Conservation (phyloP, 2,329 filamentous ascomycete species). For the Exophiala xenobiotica region DNA sequence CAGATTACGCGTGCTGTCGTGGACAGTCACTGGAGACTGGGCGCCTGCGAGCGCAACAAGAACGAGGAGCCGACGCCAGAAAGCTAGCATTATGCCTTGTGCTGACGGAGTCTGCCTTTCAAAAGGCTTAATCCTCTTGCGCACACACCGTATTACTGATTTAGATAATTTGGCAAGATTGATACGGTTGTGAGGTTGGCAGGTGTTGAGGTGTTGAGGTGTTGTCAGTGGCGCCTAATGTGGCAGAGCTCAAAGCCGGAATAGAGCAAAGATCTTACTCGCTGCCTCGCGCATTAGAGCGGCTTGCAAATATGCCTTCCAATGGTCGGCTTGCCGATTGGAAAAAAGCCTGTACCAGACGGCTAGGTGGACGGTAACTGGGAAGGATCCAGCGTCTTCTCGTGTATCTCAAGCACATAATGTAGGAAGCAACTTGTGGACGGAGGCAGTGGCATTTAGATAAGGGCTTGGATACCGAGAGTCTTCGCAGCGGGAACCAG, state of each 20-base stretch:
- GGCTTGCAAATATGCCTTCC: neutral
- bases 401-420: no score
- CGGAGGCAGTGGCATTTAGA: no score
- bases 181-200: neutral
- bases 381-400: no score
- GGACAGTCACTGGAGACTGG: constrained; percentile 13
- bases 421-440: no score
- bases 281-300: neutral
- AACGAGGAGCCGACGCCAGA: neutral
- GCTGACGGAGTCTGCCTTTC: no score
- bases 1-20: constrained; percentile 14
- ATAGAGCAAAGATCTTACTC: neutral
- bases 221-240: neutral
- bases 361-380: no score
- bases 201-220: neutral
- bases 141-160: no score
- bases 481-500: no score
- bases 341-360: neutral
- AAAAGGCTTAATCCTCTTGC: no score
- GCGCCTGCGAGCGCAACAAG: constrained; percentile 1
- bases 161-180: no score
- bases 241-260: neutral
- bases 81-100: neutral
- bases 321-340: neutral
- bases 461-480: no score